Evolutionary conservation across 805 yeast genomes (phyloP).

Genomic region (Barnettozyma vustinii): DNA sequence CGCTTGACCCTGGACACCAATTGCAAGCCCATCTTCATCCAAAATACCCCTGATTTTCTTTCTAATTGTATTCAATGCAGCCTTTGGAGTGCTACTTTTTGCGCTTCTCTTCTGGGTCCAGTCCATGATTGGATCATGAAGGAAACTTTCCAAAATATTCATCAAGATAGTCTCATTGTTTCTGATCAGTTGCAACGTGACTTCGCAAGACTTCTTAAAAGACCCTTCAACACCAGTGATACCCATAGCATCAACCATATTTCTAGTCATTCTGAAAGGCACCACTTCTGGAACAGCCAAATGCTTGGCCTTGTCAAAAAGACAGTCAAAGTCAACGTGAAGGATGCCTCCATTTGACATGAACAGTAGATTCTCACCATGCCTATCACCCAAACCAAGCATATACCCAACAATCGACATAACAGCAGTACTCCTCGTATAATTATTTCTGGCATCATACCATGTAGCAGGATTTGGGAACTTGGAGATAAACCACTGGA

Average conservation of each 20-base stretch:
- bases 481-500: constrained; percentile 81
- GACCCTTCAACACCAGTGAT: constrained; percentile 86
- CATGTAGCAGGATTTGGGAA: constrained; percentile 88
- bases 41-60: constrained; percentile 80
- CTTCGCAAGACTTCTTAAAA: constrained; percentile 81
- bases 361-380: constrained; percentile 83
- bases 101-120: constrained; percentile 49
- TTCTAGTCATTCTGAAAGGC: constrained; percentile 87
- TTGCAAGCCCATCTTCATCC: constrained; percentile 75
- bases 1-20: constrained; percentile 90
- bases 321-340: constrained; percentile 96
- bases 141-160: constrained; percentile 87
- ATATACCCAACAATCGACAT: constrained; percentile 97
- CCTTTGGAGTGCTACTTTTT: constrained; percentile 44
- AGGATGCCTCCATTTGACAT: constrained; percentile 73
- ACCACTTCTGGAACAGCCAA: constrained; percentile 86
- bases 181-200: constrained; percentile 67
- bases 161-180: constrained; percentile 77
- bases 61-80: constrained; percentile 65
- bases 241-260: constrained; percentile 86
- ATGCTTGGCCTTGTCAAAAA: constrained; percentile 78
- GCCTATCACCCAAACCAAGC: constrained; percentile 93
- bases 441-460: constrained; percentile 74
- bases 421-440: constrained; percentile 79
- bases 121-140: constrained; percentile 88